Evolutionary conservation across 1,284 basidiomycete genomes (phyloP).

Genomic region (Tilletia caries): DNA sequence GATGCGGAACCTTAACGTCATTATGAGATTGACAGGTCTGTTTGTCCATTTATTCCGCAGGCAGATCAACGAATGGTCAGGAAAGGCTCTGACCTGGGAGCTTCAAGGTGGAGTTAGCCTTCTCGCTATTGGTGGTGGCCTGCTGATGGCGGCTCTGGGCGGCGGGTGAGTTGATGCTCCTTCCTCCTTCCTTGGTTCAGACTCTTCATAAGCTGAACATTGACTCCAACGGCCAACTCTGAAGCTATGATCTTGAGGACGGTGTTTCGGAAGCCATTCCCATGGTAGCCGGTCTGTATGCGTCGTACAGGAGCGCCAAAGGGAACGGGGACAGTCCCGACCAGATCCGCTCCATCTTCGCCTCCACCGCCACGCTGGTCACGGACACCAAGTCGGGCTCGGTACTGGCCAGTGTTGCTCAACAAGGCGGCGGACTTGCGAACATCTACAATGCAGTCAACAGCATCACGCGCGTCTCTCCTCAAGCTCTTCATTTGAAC

Average conservation of each 20-base stretch:
- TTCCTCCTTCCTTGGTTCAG: neutral
- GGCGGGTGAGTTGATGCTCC: slow-evolving; percentile 1
- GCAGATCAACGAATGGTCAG: neutral
- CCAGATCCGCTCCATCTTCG: slow-evolving; percentile 59
- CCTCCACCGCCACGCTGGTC: slow-evolving; percentile 63
- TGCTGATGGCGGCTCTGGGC: neutral
- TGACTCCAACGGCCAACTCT: neutral
- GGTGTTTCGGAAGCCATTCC: neutral
- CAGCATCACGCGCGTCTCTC: slow-evolving; percentile 60
- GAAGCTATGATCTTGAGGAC: neutral
- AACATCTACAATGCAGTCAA: slow-evolving; percentile 66
- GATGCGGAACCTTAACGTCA: too few species aligned
- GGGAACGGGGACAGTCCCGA: slow-evolving; percentile 56
- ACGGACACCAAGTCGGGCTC: slow-evolving; percentile 58
- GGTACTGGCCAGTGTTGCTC: slow-evolving; percentile 63
- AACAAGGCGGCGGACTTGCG: slow-evolving; percentile 67
- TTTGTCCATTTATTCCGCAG: neutral
- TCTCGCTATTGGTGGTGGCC: neutral
- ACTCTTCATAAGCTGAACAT: too few species aligned
- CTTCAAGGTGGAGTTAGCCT: neutral
- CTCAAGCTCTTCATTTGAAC: slow-evolving; percentile 66
- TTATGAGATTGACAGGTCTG: neutral
- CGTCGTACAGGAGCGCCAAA: slow-evolving; percentile 62
- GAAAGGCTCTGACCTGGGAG: neutral
- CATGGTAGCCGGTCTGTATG: slow-evolving; percentile 49